Evolutionary conservation across 2,329 filamentous ascomycete species (phyloP).

Genomic region (Talaromyces sp.): DNA sequence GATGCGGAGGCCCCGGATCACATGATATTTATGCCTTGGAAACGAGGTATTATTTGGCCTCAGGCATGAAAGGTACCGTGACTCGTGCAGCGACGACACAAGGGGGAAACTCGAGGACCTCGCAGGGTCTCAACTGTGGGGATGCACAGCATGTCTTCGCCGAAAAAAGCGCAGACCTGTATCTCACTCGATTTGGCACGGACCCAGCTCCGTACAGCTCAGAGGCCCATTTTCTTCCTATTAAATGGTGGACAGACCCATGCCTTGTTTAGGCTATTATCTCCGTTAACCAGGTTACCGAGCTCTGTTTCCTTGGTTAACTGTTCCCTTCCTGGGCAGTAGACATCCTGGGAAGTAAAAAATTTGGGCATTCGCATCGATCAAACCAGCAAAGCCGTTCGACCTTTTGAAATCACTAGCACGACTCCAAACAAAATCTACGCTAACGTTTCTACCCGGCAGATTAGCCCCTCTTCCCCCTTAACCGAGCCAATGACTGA

Average conservation of each 20-base stretch:
- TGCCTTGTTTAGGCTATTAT: neutral
- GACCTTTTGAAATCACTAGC: neutral
- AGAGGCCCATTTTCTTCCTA: neutral
- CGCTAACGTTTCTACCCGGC: slow-evolving; percentile 3
- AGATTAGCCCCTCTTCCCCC: neutral
- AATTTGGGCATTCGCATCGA: neutral
- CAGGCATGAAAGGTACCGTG: neutral
- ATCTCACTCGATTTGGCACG: neutral
- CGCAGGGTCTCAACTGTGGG: too few species aligned
- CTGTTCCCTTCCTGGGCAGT: too few species aligned
- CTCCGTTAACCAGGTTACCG: neutral
- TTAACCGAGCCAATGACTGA: slow-evolving; percentile 21
- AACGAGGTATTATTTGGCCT: neutral
- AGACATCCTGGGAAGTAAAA: too few species aligned
- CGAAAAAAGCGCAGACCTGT: neutral
- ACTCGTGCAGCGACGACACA: neutral
- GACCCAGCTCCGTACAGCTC: neutral
- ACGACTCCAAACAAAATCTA: neutral
- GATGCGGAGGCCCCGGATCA: slow-evolving; percentile 15
- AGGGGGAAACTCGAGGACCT: too few species aligned
- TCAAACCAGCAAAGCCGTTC: neutral
- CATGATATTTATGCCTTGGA: slow-evolving; percentile 7
- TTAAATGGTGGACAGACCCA: neutral
- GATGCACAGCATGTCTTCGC: neutral
- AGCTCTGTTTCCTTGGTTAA: neutral